Evolutionary conservation across 176 grass and related monocot genomes (phyloP).

Genomic region (Dactylis glomerata): DNA sequence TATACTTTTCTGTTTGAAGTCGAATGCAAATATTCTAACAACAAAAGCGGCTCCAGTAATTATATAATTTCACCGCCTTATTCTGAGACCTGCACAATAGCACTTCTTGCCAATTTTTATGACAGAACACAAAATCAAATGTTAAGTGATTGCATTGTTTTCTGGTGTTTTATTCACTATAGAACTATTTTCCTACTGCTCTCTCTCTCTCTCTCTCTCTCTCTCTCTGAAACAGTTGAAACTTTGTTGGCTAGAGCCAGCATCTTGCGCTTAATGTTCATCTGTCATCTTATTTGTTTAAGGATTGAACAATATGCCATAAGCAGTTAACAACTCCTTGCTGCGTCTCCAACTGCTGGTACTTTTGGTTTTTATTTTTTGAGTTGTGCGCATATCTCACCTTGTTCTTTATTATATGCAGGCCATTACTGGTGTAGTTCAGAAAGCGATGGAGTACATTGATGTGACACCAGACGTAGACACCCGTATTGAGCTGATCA

Average conservation of each 20-base stretch:
- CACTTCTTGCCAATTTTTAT: not conserved
- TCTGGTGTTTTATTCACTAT: not conserved
- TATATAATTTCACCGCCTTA: not conserved
- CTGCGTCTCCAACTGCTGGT: conserved; percentile 8
- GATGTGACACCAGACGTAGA: conserved; percentile 16
- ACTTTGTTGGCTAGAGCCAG: not conserved
- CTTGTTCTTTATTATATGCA: conserved; percentile 22
- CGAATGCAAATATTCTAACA: not conserved
- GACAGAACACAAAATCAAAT: not conserved
- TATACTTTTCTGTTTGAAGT: not conserved
- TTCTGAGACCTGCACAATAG: not conserved
- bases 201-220: not conserved
- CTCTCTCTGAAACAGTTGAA: not conserved
- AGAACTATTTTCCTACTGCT: not conserved
- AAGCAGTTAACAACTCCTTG: not conserved
- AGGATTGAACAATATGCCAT: not conserved
- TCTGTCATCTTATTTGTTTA: not conserved
- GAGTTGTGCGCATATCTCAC: not conserved
- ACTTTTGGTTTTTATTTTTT: not conserved
- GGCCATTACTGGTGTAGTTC: conserved; percentile 85
- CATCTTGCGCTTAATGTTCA: not conserved
- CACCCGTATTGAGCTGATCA: not conserved
- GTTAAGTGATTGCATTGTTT: not conserved
- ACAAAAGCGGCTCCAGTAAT: not conserved
- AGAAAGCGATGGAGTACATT: conserved; percentile 93